These are phyloP conservation scores for Pseudocercospora fijiensis DNA, from an alignment of 2,329 filamentous ascomycete species.

Conservation along the genomic window DNA sequence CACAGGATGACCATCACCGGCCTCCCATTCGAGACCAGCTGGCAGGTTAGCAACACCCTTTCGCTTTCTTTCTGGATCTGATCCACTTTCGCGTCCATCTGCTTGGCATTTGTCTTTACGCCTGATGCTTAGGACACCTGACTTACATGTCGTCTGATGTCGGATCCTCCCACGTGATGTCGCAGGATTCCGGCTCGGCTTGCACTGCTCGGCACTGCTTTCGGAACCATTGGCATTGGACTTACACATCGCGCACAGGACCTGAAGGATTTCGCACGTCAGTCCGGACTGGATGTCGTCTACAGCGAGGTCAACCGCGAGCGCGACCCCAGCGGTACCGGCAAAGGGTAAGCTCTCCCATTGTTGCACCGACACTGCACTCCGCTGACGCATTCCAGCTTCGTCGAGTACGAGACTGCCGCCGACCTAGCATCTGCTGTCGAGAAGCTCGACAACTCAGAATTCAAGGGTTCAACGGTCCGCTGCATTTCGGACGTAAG, in stretches of 20 bases:
- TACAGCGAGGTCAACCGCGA: slow-evolving; percentile 95
- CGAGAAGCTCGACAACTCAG: slow-evolving; percentile 87
- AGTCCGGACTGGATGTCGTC: slow-evolving; percentile 94
- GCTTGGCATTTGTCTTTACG: neutral
- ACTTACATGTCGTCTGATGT: neutral
- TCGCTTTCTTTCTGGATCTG: slow-evolving; percentile 40
- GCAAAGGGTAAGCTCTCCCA: slow-evolving; percentile 64
- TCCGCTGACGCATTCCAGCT: slow-evolving; percentile 42
- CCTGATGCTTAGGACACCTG: neutral
- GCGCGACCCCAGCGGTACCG: slow-evolving; percentile 62
- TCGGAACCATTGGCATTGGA: slow-evolving; percentile 21
- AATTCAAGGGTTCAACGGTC: slow-evolving; percentile 88
- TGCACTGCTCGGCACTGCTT: slow-evolving; percentile 27
- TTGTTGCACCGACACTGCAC: neutral
- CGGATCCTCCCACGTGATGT: slow-evolving; percentile 5
- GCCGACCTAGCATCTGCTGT: slow-evolving; percentile 86
- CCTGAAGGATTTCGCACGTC: slow-evolving; percentile 97
- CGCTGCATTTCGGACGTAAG: slow-evolving; percentile 82
- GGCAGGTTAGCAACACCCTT: slow-evolving; percentile 84
- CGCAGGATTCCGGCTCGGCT: slow-evolving; percentile 7
- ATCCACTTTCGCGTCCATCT: neutral
- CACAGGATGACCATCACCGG: slow-evolving; percentile 97
- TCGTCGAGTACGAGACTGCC: slow-evolving; percentile 95
- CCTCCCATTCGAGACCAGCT: slow-evolving; percentile 97
- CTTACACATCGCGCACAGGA: slow-evolving; percentile 65